Base-by-base conservation (phyloP, 2,329 filamentous ascomycete species). In the Cordyceps militaris region DNA sequence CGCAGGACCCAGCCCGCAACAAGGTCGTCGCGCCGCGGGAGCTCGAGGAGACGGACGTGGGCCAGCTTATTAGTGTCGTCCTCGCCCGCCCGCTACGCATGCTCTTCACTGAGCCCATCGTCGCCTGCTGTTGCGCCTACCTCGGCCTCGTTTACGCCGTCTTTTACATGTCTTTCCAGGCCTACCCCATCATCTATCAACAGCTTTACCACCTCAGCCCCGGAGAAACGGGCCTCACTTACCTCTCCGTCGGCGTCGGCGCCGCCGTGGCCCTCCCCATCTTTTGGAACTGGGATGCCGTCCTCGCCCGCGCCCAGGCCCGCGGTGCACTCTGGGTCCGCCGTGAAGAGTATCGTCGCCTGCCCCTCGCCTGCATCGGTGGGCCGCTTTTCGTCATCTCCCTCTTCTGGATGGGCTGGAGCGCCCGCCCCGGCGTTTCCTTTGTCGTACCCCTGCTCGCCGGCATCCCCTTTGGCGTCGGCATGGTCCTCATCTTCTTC, bases 101-200 rank as follows among this genome's bases (percentile, higher is more conserved):
- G 89, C 75, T 87, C 32, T 46, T 81, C 52, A 85, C 80, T 44
- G 89, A 94, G 66, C 84, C 86, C 50, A 87, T 93, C 51, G 87
- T 93, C 8, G 76, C 85, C 24, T 86, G 84, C 50, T 83, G 81
- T 1, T 90, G 85, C 68, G 67, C 82, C 66, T 92, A 91, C 69
- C 76, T 91, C 11, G 84, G 88, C 34, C 75, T 92, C 28, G 79
- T 84, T 34, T 92, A 91, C 66, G 80, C 75, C 50, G 80, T 82
- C 63, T 81, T 82, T 66, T 82, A 82, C 76, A 88, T 92, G 72
- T 90, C 84, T 66, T 90, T 93, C 64, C 84, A 90, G 68, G 86
- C 87, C 2, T 92, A 86, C 67, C 85, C 85, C 1, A 77, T 86
- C 60, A 87, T 91, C 61, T 92, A 89, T 69, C 74, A 80, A 61